Evolutionary conservation across 2,329 filamentous ascomycete species (phyloP), one percentile per base, ranked within the genome.

Genomic region (Trichoderma koningiopsis): DNA sequence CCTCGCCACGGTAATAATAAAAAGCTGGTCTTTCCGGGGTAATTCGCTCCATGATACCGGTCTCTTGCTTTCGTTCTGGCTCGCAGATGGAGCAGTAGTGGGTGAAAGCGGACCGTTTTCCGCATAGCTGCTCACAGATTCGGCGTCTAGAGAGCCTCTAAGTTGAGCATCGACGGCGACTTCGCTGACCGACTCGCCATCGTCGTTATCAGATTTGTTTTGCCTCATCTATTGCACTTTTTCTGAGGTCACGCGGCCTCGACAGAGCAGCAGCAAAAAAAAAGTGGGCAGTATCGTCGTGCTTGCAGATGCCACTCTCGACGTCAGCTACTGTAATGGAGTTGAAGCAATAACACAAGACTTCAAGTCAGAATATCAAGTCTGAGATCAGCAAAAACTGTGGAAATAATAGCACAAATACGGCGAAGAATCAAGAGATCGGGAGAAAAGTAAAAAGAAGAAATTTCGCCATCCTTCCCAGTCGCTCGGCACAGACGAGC

Each of bases 1-100:
- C 33, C 94, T 88, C 10, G 93, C 91, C 56, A 96, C 81, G 0
- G 91, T 93, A 61, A 97, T 84, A 69, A 97, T 89, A 35, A 90
- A 81, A 24, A 97, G 85, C 79, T 97, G 93, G 57, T 88, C 84
- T 79, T 94, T 96, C 69, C 87, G 85, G 0, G 94, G 94, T 1
- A 97, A 82, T 14, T 91, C 89, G 52, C 82, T 82, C 92, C 92
- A 96, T 33, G 76, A 61, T 8, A 78, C 74, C 0, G 74, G 70
- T 13, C 71, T 71, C 6, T 70, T 71, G 68, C 61, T 71, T 5
- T 70, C 70, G 66, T 53, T 59, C 29, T 55, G 43, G 11, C 35
- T 22, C 7, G 33, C 68, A 24, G 56, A 53, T 29, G 43, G 35
- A 35, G 68, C 19, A 16, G 47, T 55, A 37, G 53, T 13, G 60